These are phyloP conservation scores for Pulveroboletus sp. DNA, from an alignment of 768 basidiomycete species.

Conservation along the genomic window DNA sequence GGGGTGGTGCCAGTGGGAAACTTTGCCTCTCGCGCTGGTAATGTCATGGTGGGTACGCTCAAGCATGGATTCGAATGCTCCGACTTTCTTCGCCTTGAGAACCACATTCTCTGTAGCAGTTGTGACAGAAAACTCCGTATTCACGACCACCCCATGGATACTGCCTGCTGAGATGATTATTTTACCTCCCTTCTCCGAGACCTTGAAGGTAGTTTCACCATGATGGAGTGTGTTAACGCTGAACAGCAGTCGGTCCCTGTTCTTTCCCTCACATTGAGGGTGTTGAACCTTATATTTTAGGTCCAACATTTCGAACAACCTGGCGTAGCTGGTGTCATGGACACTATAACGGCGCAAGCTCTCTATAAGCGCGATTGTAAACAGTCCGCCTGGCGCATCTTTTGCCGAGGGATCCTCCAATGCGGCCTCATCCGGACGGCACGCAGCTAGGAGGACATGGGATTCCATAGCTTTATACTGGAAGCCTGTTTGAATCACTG, in stretches of 20 bases:
- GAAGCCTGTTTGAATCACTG: slow-evolving; percentile 7
- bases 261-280: slow-evolving; percentile 19
- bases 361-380: slow-evolving; percentile 18
- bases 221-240: slow-evolving; percentile 15
- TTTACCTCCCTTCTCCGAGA: slow-evolving; percentile 1
- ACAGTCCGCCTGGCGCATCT: slow-evolving; percentile 13
- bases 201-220: slow-evolving; percentile 15
- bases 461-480: slow-evolving; percentile 20
- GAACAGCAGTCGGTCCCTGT: slow-evolving; percentile 17
- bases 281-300: slow-evolving; percentile 7
- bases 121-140: slow-evolving; percentile 11
- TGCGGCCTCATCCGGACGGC: slow-evolving; percentile 13
- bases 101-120: neutral
- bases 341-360: slow-evolving; percentile 4
- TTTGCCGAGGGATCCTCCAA: slow-evolving; percentile 7
- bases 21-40: slow-evolving; percentile 4
- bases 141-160: slow-evolving; percentile 14
- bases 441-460: slow-evolving; percentile 21
- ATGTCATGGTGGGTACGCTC: slow-evolving; percentile 7
- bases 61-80: slow-evolving; percentile 12
- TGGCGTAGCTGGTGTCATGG: slow-evolving; percentile 15
- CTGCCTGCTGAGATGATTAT: slow-evolving; percentile 17
- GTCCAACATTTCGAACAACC: slow-evolving; percentile 10
- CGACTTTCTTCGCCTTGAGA: slow-evolving; percentile 14
- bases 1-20: slow-evolving; percentile 12